phyloP scores from a whole-genome alignment of 495 filamentous ascomycete species.

The Oidiodendron maius region DNA sequence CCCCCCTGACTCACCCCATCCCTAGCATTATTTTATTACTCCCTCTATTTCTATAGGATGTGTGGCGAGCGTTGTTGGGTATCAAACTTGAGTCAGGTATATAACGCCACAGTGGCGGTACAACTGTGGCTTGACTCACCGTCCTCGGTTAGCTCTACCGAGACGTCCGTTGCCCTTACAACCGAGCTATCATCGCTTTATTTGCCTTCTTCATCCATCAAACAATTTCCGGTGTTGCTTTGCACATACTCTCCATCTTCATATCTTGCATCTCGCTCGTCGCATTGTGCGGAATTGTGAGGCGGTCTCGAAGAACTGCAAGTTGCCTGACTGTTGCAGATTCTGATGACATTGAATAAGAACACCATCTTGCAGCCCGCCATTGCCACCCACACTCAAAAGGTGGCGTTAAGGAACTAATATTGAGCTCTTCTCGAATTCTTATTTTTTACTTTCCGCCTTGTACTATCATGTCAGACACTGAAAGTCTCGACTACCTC shows the following conservation, averaged over 20 bases:
- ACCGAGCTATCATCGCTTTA: neutral
- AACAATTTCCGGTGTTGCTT: neutral
- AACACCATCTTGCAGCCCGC: too few relatives aligned
- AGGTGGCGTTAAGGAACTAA: too few relatives aligned
- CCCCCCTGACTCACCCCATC: too few relatives aligned
- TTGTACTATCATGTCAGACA: constrained; percentile 58
- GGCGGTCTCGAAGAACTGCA: neutral
- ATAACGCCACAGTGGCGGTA: neutral
- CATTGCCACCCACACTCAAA: too few relatives aligned
- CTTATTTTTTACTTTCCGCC: too few relatives aligned
- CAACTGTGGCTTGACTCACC: neutral
- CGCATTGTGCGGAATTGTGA: neutral
- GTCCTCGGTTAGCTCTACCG: neutral
- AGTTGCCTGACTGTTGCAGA: too few relatives aligned
- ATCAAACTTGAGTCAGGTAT: neutral
- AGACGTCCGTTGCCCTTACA: neutral
- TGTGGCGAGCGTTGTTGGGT: too few relatives aligned
- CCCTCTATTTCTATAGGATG: too few relatives aligned
- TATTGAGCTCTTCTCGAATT: too few relatives aligned
- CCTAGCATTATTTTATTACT: too few relatives aligned
- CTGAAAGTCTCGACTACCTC: constrained; percentile 74
- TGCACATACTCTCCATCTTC: neutral
- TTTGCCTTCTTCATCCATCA: neutral
- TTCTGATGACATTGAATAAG: too few relatives aligned
- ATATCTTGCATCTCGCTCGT: neutral